Evolutionary conservation across 805 yeast genomes (phyloP).

Genomic region (Suhomyces vadensis): DNA sequence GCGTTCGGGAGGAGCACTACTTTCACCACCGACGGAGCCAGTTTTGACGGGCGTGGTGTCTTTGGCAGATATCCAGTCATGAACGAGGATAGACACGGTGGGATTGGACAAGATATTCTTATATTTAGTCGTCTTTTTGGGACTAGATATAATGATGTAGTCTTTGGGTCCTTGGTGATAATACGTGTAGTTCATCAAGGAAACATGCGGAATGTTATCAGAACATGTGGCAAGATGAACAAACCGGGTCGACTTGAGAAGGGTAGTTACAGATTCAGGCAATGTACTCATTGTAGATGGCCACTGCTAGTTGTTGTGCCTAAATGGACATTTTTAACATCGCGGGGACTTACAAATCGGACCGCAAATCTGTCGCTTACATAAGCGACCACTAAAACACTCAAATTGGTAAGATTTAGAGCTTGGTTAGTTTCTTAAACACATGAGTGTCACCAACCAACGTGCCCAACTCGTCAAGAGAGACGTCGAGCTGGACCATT

Average conservation of each 20-base stretch:
- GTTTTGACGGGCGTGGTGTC: conserved; percentile 14
- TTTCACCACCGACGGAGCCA: conserved; percentile 8
- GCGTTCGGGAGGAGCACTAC: conserved; percentile 11
- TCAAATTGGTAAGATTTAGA: conserved; percentile 14
- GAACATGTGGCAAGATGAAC: conserved; percentile 84
- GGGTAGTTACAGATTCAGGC: conserved; percentile 38
- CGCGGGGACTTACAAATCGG: not conserved
- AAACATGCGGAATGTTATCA: conserved; percentile 77
- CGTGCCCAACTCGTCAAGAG: conserved; percentile 50
- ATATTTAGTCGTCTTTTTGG: conserved; percentile 70
- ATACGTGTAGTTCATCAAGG: conserved; percentile 88
- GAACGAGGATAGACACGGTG: conserved; percentile 77
- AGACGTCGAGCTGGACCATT: conserved; percentile 52
- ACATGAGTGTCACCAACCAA: conserved; percentile 24
- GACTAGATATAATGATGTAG: conserved; percentile 70
- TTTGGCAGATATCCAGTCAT: conserved; percentile 82
- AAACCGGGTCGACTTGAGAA: conserved; percentile 63
- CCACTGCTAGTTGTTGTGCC: not conserved
- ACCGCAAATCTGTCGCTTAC: not conserved
- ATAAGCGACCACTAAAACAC: not conserved
- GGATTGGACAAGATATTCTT: conserved; percentile 70
- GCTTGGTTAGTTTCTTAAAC: conserved; percentile 23
- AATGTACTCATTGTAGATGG: conserved; percentile 15
- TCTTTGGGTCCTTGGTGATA: conserved; percentile 42
- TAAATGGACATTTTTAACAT: not conserved